Evolutionary conservation across 169 alveolate genomes (phyloP).

Genomic region (Fabrea salina): DNA sequence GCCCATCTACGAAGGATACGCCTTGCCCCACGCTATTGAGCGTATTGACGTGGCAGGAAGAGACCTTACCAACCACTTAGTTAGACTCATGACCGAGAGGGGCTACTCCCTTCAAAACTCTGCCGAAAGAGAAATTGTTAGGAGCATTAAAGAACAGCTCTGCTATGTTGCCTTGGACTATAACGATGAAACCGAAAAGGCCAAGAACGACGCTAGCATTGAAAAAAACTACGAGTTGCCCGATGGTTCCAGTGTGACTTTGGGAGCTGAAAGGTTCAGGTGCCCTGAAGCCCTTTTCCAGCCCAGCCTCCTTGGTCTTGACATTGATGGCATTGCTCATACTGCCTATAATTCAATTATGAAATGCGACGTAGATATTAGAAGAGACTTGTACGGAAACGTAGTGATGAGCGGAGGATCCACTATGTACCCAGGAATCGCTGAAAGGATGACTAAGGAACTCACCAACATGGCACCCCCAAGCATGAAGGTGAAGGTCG

Average conservation of each 20-base stretch:
- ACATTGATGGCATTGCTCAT: slow-evolving; percentile 95
- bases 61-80: slow-evolving; percentile 94
- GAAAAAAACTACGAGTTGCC: slow-evolving; percentile 98
- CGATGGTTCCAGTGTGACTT: slow-evolving; percentile 95
- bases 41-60: slow-evolving; percentile 98
- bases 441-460: slow-evolving; percentile 97
- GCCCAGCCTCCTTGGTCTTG: slow-evolving; percentile 93
- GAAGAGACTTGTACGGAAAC: slow-evolving; percentile 59
- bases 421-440: slow-evolving; percentile 85
- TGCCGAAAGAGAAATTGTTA: slow-evolving; percentile 97
- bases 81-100: slow-evolving; percentile 93
- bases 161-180: slow-evolving; percentile 96
- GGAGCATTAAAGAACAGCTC: slow-evolving; percentile 97
- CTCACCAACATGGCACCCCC: slow-evolving; percentile 96
- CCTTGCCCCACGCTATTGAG: slow-evolving; percentile 96
- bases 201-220: slow-evolving; percentile 87
- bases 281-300: slow-evolving; percentile 98
- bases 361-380: slow-evolving; percentile 87
- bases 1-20: slow-evolving; percentile 99
- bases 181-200: slow-evolving; percentile 91
- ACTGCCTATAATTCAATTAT: slow-evolving; percentile 94
- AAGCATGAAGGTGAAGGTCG: slow-evolving; percentile 96
- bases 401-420: slow-evolving; percentile 72
- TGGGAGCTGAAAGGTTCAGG: slow-evolving; percentile 95
- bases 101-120: slow-evolving; percentile 96